phyloP scores from a whole-genome alignment of 2,329 filamentous ascomycete species.

The Colletotrichum siamense region DNA sequence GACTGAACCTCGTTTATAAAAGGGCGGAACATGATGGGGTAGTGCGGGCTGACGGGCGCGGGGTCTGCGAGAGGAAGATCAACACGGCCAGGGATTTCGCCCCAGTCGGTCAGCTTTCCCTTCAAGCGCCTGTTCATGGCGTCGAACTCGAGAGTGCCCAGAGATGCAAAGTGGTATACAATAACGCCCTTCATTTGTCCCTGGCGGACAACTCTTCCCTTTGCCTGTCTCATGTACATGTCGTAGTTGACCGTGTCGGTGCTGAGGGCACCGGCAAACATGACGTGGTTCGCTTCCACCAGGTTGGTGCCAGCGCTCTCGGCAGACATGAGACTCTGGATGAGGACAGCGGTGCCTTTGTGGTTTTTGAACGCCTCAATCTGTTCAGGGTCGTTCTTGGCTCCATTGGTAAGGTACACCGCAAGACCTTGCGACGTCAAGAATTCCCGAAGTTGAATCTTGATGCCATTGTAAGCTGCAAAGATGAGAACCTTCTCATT shows the following conservation, averaged over 20 bases:
- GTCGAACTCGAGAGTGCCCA: constrained; percentile 45
- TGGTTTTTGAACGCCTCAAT: constrained; percentile 33
- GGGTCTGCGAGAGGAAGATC: not conserved
- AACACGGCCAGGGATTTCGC: not conserved
- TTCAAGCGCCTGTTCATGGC: constrained; percentile 28
- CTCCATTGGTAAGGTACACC: constrained; percentile 13
- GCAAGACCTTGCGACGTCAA: constrained; percentile 19
- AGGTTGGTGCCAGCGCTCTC: constrained; percentile 48
- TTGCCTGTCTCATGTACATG: constrained; percentile 43
- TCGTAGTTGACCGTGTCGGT: constrained; percentile 35
- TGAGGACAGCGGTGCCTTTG: constrained; percentile 30
- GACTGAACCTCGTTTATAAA: not conserved
- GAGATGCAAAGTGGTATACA: constrained; percentile 44
- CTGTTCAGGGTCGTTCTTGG: not conserved
- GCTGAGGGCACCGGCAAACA: constrained; percentile 43
- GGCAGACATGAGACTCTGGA: constrained; percentile 42
- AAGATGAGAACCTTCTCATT: constrained; percentile 40
- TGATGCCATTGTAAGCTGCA: constrained; percentile 36
- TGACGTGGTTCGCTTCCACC: constrained; percentile 45
- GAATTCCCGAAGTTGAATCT: constrained; percentile 26
- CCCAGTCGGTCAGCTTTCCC: not conserved
- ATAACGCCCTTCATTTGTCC: constrained; percentile 42
- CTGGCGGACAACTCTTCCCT: constrained; percentile 42
- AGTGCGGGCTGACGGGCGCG: not conserved
- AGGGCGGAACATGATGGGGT: not conserved